phyloP scores from a whole-genome alignment of 257 asterid genomes.

The Ilex aquifolium region DNA sequence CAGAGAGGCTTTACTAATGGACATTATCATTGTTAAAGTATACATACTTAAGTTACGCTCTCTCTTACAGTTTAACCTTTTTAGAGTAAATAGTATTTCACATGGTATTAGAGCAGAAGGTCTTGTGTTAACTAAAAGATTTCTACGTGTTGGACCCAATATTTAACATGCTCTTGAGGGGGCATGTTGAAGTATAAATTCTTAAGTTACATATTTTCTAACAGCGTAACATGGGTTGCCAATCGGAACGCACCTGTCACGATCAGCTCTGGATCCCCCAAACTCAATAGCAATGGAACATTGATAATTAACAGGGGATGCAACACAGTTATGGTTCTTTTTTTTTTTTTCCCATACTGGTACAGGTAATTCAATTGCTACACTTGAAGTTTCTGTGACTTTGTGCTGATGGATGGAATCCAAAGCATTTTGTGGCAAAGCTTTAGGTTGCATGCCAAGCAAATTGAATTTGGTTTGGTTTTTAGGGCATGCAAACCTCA shows the following conservation, averaged over 20 bases:
- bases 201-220: too few species aligned
- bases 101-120: too few species aligned
- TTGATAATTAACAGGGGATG: constrained; percentile 17
- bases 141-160: too few species aligned
- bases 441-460: constrained; percentile 2
- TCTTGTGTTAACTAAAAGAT: too few species aligned
- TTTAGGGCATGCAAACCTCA: too few species aligned
- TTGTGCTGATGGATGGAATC: constrained; percentile 19
- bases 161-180: too few species aligned
- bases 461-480: too few species aligned
- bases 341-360: constrained; percentile 11
- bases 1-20: background rate
- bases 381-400: constrained; percentile 29
- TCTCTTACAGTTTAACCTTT: too few species aligned
- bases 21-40: constrained; percentile 3
- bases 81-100: too few species aligned
- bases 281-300: constrained; percentile 19
- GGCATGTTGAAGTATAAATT: too few species aligned
- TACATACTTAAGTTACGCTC: too few species aligned
- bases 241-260: constrained; percentile 26
- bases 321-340: constrained; percentile 12
- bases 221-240: constrained; percentile 26
- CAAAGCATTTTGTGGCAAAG: constrained; percentile 36
- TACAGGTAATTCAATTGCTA: constrained; percentile 23
- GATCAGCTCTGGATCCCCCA: background rate